A percentile compares a stretch with the other conserved stretches of the same genome.
Evolutionary conservation across 208 protist genomes (phyloP).

Genomic region (Crithidia bombi): DNA sequence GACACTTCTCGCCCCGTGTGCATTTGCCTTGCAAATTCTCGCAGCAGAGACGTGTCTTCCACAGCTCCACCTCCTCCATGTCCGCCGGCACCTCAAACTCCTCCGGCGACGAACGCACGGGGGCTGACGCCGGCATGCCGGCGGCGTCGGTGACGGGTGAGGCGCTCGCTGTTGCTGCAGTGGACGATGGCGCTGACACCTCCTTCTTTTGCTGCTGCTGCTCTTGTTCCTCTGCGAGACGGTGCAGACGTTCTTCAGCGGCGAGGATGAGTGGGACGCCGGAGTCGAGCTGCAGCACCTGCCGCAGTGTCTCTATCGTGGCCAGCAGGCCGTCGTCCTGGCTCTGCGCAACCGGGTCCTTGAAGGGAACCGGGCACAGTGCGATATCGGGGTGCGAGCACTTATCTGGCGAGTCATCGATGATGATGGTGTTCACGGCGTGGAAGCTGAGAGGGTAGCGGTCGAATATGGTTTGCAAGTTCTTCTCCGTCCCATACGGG

Average conservation of each 20-base stretch:
- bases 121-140: neutral
- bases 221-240: conserved; percentile 22
- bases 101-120: too few relatives aligned
- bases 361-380: conserved; percentile 86
- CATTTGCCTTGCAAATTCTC: conserved; percentile 59
- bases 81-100: conserved; percentile 1
- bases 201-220: conserved; percentile 14
- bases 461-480: conserved; percentile 86
- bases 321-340: conserved; percentile 70
- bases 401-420: conserved; percentile 90
- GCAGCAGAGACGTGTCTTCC: conserved; percentile 73
- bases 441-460: conserved; percentile 85
- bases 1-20: conserved; percentile 43
- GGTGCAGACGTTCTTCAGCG: conserved; percentile 57
- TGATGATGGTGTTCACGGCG: conserved; percentile 91
- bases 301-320: conserved; percentile 72
- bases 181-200: neutral
- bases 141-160: neutral
- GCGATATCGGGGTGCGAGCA: conserved; percentile 92
- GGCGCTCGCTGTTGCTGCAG: neutral
- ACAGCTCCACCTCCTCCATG: conserved; percentile 59
- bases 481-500: conserved; percentile 86
- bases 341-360: conserved; percentile 57
- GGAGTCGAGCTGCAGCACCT: conserved; percentile 76
- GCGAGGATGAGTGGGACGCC: conserved; percentile 76